Conservation (phyloP, 805 yeast genomes). For the Hanseniaspora mollemarum region DNA sequence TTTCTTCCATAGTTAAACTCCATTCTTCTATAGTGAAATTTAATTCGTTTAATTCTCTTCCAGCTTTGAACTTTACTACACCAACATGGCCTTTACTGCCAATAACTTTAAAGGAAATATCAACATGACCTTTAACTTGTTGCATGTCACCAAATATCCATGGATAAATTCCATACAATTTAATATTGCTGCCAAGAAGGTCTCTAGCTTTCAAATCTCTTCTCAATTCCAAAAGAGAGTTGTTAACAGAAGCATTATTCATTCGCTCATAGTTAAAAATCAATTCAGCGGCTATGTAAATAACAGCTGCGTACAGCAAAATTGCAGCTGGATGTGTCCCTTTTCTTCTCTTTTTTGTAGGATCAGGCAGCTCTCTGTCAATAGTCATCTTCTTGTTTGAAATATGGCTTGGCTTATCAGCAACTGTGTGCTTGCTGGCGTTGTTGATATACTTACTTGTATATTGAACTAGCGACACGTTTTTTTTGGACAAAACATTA, state of each 20-base stretch:
- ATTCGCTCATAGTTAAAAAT: conserved; percentile 90
- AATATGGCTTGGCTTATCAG: background rate
- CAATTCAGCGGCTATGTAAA: conserved; percentile 46
- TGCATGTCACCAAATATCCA: conserved; percentile 83
- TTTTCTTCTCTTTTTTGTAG: conserved; percentile 27
- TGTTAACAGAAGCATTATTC: conserved; percentile 76
- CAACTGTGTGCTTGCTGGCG: background rate
- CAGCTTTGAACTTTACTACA: conserved; percentile 55
- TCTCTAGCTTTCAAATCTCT: conserved; percentile 56
- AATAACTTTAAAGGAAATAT: conserved; percentile 55
- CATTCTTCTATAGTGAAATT: conserved; percentile 53
- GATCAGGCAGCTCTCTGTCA: conserved; percentile 75
- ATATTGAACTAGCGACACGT: background rate
- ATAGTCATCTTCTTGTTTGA: conserved; percentile 33
- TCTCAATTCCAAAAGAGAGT: conserved; percentile 75
- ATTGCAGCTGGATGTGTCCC: conserved; percentile 41
- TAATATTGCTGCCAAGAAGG: conserved; percentile 62
- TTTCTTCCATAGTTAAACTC: conserved; percentile 44
- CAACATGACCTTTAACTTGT: conserved; percentile 69
- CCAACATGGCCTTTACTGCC: conserved; percentile 52
- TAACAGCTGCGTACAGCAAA: conserved; percentile 41
- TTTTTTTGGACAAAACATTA: background rate
- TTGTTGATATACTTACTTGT: background rate
- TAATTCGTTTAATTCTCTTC: conserved; percentile 46
- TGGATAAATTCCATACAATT: conserved; percentile 59